Percentiles rank a stretch among this genome's conserved stretches.
Conservation (phyloP, 2,329 filamentous ascomycete genomes). For the Ampelomyces quisqualis region DNA sequence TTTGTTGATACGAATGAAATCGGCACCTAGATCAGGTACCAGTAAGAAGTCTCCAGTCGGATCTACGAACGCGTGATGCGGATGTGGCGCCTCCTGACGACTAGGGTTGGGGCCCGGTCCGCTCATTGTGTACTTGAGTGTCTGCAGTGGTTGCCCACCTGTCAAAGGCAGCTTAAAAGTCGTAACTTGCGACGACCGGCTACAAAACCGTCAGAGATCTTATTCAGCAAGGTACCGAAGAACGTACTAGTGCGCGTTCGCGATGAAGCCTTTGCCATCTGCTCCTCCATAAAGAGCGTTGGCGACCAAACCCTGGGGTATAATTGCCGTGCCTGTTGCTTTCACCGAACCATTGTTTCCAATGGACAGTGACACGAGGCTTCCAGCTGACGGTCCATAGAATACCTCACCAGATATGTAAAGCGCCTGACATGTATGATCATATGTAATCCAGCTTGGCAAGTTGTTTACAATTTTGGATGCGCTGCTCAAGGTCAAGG, state of each 20-base stretch:
- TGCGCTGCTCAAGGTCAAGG: constrained; percentile 23
- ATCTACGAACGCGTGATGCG: constrained; percentile 55
- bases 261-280: constrained; percentile 34
- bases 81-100: constrained; percentile 59
- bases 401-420: constrained; percentile 35
- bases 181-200: constrained; percentile 34
- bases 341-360: constrained; percentile 29
- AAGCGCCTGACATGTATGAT: constrained; percentile 24
- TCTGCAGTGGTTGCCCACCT: constrained; percentile 29
- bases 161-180: constrained; percentile 41
- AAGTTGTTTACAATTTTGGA: constrained; percentile 25
- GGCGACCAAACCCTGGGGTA: constrained; percentile 28
- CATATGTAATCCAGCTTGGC: constrained; percentile 38
- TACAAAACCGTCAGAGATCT: constrained; percentile 9
- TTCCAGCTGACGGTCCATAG: constrained; percentile 17
- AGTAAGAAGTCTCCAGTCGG: constrained; percentile 54
- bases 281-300: constrained; percentile 32
- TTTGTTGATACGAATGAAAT: constrained; percentile 56
- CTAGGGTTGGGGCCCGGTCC: constrained; percentile 47
- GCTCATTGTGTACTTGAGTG: constrained; percentile 33
- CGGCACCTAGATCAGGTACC: constrained; percentile 57
- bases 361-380: constrained; percentile 27
- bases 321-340: constrained; percentile 23
- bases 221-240: not conserved
- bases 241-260: constrained; percentile 37